Base-by-base conservation (phyloP, 2,329 filamentous ascomycete genomes). In the Fusarium proliferatum region DNA sequence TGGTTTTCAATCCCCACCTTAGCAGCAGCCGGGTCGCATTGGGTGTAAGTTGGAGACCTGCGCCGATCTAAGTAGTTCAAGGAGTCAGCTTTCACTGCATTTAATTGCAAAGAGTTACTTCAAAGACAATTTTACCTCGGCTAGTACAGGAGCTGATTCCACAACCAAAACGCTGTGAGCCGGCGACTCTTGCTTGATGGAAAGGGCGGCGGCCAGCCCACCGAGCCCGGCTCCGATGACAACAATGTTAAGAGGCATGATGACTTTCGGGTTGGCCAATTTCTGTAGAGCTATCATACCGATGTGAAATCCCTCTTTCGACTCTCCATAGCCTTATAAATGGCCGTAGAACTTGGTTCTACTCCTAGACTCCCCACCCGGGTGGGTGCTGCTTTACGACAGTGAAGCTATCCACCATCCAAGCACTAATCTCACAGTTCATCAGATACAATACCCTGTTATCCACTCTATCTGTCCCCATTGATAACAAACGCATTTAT, bases 161-260 rank as follows among this genome's bases (percentile, higher is more conserved):
- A 59, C 53, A 33, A 64, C 45, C 5, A 64, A 28, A 33, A 58
- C 43, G 30, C 52, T 45, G 23, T 64, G 61, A 15, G 36, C 43
- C 6, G 55, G 56, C 26, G 62, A 42, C 41, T 65, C 55, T 49
- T 65, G 56, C 56, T 65, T 65, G 48, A 60, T 41, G 45, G 62
- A 65, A 26, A 65, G 39, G 39, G 62, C 62, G 39, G 56, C 62
- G 15, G 62, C 62, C 13, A 42, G 41, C 5, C 41, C 41, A n/a
- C 41, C 41, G 13, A 42, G 41, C 1, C 41, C 41, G 13, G 62
- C 62, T 60, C 62, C 62, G 41, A 65, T 55, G 21, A 65, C 43
- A 51, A 65, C 56, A 42, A 65, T 55, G 8, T 60, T 65, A 21
- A 65, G 48, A 38, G 61, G 61, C 61, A 64, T 64, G 61, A n/a